phyloP scores from a whole-genome alignment of 1,284 basidiomycete species.

The Mycena sp. region DNA sequence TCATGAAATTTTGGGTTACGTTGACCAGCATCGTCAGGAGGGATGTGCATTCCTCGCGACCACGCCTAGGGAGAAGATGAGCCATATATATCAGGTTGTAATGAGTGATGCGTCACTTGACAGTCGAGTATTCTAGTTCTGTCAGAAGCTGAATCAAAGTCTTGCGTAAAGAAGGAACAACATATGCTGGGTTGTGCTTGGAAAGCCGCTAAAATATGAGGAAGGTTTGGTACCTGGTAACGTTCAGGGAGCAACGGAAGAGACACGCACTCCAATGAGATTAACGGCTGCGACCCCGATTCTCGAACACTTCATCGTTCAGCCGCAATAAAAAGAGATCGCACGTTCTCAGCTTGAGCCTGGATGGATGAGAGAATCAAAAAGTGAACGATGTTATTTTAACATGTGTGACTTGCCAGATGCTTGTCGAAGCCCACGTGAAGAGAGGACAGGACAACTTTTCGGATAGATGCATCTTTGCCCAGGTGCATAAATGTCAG shows the following conservation, averaged over 20 bases:
- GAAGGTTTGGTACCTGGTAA: too few relatives aligned
- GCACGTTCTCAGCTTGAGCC: constrained; percentile 98
- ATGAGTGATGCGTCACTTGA: constrained; percentile 65
- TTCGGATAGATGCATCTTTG: constrained; percentile 84
- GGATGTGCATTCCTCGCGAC: constrained; percentile 93
- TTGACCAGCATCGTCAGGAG: constrained; percentile 89
- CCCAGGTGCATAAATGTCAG: constrained; percentile 11
- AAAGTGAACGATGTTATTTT: too few relatives aligned
- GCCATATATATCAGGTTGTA: not conserved
- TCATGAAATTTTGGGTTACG: constrained; percentile 94
- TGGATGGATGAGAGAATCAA: too few relatives aligned
- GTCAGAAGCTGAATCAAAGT: constrained; percentile 97
- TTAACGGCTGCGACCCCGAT: constrained; percentile 91
- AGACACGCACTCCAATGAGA: constrained; percentile 81
- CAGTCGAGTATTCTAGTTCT: constrained; percentile 96
- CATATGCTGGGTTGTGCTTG: constrained; percentile 97
- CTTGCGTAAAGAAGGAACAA: constrained; percentile 97
- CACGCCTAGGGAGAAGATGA: constrained; percentile 58
- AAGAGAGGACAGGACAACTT: constrained; percentile 87
- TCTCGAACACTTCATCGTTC: constrained; percentile 97
- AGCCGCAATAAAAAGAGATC: constrained; percentile 97
- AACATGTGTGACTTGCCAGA: too few relatives aligned
- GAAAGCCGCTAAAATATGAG: constrained; percentile 68
- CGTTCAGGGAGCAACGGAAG: too few relatives aligned
- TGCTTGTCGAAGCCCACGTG: constrained; percentile 98